These are phyloP conservation scores for Rhizophagus prolifer DNA, from an alignment of 192 early-diverging fungal genomes.

Conservation along the genomic window DNA sequence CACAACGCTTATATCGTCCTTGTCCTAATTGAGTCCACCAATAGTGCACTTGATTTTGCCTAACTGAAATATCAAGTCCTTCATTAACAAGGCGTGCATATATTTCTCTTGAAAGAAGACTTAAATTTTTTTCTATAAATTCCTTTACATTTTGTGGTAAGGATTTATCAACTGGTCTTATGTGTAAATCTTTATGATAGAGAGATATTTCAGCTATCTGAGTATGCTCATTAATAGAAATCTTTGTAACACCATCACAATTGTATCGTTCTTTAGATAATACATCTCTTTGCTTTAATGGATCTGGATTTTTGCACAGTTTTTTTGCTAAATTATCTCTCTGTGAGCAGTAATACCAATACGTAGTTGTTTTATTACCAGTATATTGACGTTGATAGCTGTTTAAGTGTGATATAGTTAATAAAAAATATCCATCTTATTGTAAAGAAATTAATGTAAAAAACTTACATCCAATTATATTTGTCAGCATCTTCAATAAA, in stretches of 20 bases:
- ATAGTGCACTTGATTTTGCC: constrained; percentile 11
- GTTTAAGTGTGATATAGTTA: too few species aligned
- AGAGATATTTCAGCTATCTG: background rate
- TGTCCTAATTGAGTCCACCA: constrained; percentile 7
- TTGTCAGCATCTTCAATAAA: background rate
- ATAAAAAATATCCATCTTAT: too few species aligned
- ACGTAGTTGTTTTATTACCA: background rate
- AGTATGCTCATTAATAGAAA: background rate
- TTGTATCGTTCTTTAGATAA: background rate
- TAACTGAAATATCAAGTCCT: background rate
- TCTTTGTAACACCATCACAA: background rate
- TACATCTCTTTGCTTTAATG: background rate
- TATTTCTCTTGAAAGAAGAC: constrained; percentile 14
- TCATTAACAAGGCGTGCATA: background rate
- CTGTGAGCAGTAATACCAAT: constrained; percentile 18
- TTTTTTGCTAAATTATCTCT: background rate
- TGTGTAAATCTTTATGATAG: background rate
- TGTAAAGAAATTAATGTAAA: too few species aligned
- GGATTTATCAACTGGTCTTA: background rate
- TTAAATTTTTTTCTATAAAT: constrained; percentile 11
- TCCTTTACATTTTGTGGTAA: background rate
- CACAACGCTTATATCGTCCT: constrained; percentile 8
- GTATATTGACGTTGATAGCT: background rate
- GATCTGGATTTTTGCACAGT: background rate
- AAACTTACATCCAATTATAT: background rate